These are phyloP conservation scores for Lotus japonicus DNA, from an alignment of 306 rosid species.

Conservation along the genomic window DNA sequence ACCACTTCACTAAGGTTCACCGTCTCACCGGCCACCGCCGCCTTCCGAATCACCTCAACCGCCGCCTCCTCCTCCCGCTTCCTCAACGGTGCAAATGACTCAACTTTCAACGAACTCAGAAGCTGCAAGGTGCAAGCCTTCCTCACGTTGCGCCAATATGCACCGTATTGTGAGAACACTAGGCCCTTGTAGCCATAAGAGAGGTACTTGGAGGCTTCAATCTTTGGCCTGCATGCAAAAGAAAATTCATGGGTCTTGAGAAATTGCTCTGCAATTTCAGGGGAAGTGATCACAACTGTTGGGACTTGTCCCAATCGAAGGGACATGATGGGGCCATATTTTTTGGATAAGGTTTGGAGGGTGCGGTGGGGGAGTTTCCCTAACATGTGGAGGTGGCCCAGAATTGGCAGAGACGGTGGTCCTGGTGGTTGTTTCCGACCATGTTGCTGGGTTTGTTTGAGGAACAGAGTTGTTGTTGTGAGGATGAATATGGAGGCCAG, in stretches of 20 bases:
- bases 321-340: conserved; percentile 35
- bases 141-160: conserved; percentile 30
- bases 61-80: neutral
- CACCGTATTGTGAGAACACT: conserved; percentile 11
- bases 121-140: conserved; percentile 24
- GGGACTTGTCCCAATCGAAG: conserved; percentile 20
- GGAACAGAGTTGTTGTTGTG: neutral
- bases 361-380: conserved; percentile 24
- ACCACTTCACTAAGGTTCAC: conserved; percentile 24
- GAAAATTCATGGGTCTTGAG: conserved; percentile 38
- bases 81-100: neutral
- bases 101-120: conserved; percentile 11
- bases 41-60: neutral
- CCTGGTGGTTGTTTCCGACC: neutral
- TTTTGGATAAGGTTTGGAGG: conserved; percentile 21
- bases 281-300: conserved; percentile 22
- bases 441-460: neutral
- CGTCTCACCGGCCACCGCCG: neutral
- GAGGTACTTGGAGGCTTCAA: neutral
- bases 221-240: conserved; percentile 1
- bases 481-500: neutral
- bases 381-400: conserved; percentile 38
- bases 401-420: conserved; percentile 27
- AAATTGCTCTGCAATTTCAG: conserved; percentile 34
- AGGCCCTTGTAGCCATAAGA: neutral